Conservation (phyloP, 495 filamentous ascomycete species). For the Neurospora intermedia region DNA sequence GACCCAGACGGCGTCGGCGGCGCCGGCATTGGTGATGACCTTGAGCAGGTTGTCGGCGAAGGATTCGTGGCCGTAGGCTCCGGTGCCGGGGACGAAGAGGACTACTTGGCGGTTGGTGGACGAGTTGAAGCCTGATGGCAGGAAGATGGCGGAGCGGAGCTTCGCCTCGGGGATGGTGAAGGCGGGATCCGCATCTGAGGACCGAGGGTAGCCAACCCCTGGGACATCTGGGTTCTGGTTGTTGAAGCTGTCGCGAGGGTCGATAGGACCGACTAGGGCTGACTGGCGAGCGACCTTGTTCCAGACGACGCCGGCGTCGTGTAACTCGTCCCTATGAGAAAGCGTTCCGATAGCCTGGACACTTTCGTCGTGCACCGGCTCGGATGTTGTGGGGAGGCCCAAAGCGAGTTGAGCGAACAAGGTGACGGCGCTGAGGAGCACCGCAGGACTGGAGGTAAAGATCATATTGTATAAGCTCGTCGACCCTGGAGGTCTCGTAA, state of each 20-base stretch:
- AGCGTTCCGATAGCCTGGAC: background rate
- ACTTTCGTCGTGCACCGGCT: background rate
- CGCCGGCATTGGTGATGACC: constrained; percentile 19
- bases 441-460: background rate
- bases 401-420: background rate
- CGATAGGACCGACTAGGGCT: background rate
- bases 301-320: background rate
- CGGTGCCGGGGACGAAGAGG: constrained; percentile 39
- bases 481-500: background rate
- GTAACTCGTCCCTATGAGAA: background rate
- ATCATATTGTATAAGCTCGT: background rate
- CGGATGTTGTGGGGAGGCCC: background rate
- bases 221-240: background rate
- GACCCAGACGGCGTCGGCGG: constrained; percentile 39
- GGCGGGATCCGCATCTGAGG: background rate
- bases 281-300: background rate
- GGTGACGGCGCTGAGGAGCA: background rate
- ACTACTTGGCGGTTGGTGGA: constrained; percentile 5
- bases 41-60: constrained; percentile 35
- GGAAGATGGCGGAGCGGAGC: background rate
- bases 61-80: constrained; percentile 24
- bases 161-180: background rate
- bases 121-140: background rate
- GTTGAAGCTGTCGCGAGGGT: background rate
- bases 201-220: background rate